Evolutionary conservation across 345 rosid species (phyloP), one percentile per base, ranked within the genome.

Genomic region (Rhizophora apiculata): DNA sequence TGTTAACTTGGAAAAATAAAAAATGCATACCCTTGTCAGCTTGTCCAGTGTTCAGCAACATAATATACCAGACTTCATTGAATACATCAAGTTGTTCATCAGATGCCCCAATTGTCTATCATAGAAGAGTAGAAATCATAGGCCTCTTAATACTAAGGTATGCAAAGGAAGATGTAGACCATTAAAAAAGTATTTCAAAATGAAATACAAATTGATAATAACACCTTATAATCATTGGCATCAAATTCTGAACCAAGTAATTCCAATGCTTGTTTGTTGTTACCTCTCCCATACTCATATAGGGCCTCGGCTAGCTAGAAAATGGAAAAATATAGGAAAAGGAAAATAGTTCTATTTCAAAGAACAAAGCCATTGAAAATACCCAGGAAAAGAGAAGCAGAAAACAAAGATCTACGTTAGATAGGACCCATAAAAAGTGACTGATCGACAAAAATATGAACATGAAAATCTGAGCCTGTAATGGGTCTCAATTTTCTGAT

Each of bases 71-170:
- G 60, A 94, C 83, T 77, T 94, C 97, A 49, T 85, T 87, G 64
- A 91, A 94, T n/a, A 91, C 97, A 69, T 94, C 98, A 27, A 87
- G 83, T 66, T 89, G 97, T 80, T 91, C 97, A 74, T 87, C 93
- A 8, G 98, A 94, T 72, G 97, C 98, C 55, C 92, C 96, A 2
- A 91, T 80, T 37, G 82, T 81, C 98, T 93, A 69, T 46, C 68
- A 72, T 58, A 20, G 58, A 7, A 20, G 29, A 63, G 56, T 56
- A 60, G 20, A 31, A 24, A 37, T 36, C 57, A 24, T 18, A 43
- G 51, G 52, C 3, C 3, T 55, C 16, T 18, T 16, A 15, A 15
- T 54, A 13, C 43, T 39, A 54, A 15, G 26, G 29, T 26, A 56
- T 16, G 26, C 36, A 49, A 18, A 74, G 67, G 36, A 15, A 43